Percentiles rank a stretch among this genome's conserved stretches.
phyloP scores from a whole-genome alignment of 352 stramenopile genomes.

The Phytopythium cucurbitacearum region DNA sequence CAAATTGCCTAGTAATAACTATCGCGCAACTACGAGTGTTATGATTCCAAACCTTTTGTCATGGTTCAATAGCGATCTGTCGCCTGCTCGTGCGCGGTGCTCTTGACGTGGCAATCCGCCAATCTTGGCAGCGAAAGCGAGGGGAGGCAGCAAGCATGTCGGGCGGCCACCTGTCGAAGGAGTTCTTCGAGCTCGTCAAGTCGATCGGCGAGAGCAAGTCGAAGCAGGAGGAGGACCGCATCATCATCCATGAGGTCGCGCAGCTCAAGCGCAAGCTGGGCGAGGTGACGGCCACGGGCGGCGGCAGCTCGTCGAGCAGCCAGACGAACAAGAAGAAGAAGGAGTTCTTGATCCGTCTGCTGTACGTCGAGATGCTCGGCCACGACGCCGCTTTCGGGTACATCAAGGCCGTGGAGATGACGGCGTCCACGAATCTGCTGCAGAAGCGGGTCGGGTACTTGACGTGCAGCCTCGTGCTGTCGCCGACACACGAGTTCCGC shows the following conservation, averaged over 20 bases:
- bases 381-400: slow-evolving; percentile 99
- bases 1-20: background rate
- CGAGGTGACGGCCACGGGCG: slow-evolving; percentile 54
- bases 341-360: slow-evolving; percentile 98
- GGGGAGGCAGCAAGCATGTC: slow-evolving; percentile 44
- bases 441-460: slow-evolving; percentile 99
- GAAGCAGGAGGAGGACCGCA: slow-evolving; percentile 99
- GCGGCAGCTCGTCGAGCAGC: slow-evolving; percentile 44
- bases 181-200: slow-evolving; percentile 99
- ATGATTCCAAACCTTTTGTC: slow-evolving; percentile 6
- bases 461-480: slow-evolving; percentile 92
- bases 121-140: slow-evolving; percentile 8
- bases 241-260: slow-evolving; percentile 96
- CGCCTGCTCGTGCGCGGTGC: slow-evolving; percentile 2
- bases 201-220: slow-evolving; percentile 99
- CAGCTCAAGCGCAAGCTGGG: slow-evolving; percentile 96
- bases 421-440: slow-evolving; percentile 95
- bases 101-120: slow-evolving; percentile 15
- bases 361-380: slow-evolving; percentile 99
- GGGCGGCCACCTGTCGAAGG: slow-evolving; percentile 90
- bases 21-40: background rate
- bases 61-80: slow-evolving; percentile 20
- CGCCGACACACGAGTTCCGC: slow-evolving; percentile 98
- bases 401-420: slow-evolving; percentile 98
- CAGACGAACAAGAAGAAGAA: slow-evolving; percentile 95